Conservation (phyloP, 176 grass and related monocot species). For the Musa itinerans region DNA sequence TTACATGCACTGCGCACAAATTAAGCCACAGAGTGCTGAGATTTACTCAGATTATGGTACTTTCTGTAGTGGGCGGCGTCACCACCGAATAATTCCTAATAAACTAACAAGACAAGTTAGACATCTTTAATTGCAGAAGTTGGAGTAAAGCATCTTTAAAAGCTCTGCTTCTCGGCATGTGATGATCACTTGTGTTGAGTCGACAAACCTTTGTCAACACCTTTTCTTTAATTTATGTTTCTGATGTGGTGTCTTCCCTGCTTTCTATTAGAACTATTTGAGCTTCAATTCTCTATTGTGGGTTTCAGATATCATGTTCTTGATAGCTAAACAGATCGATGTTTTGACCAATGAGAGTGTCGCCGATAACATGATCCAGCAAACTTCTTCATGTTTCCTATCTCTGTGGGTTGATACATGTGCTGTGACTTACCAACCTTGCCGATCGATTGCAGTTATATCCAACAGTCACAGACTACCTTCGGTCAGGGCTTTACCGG, state of each 20-base stretch:
- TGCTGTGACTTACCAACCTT: too few species aligned
- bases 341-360: too few species aligned
- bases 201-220: neutral
- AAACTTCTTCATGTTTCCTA: neutral
- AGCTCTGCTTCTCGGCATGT: neutral
- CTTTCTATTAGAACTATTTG: too few species aligned
- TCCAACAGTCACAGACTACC: slow-evolving; percentile 49
- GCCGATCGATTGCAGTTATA: slow-evolving; percentile 43
- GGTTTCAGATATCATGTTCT: too few species aligned
- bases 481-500: slow-evolving; percentile 57
- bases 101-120: neutral
- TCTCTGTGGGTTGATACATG: neutral
- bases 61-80: neutral
- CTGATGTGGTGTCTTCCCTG: too few species aligned
- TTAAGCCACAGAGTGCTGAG: too few species aligned
- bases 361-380: too few species aligned
- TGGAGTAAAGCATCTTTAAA: neutral
- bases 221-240: neutral
- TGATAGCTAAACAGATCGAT: too few species aligned
- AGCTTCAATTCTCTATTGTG: neutral
- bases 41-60: neutral
- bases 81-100: neutral
- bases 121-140: neutral
- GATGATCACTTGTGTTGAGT: neutral
- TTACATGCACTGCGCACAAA: neutral